Conservation (phyloP, 31 red algal species). For the Endocladia muricata region DNA sequence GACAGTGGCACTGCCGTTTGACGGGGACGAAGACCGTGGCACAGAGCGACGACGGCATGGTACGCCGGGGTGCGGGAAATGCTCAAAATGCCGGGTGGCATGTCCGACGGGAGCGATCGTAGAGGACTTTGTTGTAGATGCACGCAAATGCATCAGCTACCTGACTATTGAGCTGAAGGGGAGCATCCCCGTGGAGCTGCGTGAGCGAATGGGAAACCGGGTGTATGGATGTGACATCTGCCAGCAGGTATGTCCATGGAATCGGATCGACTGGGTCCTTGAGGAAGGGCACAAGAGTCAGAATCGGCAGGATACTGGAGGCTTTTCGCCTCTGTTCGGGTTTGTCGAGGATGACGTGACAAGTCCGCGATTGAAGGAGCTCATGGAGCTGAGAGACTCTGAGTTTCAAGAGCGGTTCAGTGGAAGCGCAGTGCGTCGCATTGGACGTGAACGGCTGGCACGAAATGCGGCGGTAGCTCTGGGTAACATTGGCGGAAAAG, state of each 20-base stretch:
- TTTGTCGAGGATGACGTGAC: slow-evolving; percentile 14
- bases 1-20: slow-evolving; percentile 71
- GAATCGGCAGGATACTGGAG: neutral
- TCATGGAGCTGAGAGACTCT: slow-evolving; percentile 49
- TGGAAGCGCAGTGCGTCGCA: slow-evolving; percentile 46
- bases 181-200: slow-evolving; percentile 58
- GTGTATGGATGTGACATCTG: slow-evolving; percentile 99
- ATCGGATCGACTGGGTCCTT: slow-evolving; percentile 88
- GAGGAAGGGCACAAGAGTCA: neutral
- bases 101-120: slow-evolving; percentile 92
- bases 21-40: slow-evolving; percentile 31
- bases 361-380: slow-evolving; percentile 43
- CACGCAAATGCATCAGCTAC: slow-evolving; percentile 88
- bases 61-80: slow-evolving; percentile 74
- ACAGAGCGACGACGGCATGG: slow-evolving; percentile 4
- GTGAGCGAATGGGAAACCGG: slow-evolving; percentile 57
- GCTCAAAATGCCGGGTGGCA: slow-evolving; percentile 66
- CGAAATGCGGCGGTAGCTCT: slow-evolving; percentile 90
- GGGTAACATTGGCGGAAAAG: slow-evolving; percentile 70
- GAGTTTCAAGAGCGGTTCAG: slow-evolving; percentile 58
- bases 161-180: slow-evolving; percentile 95
- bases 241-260: slow-evolving; percentile 98
- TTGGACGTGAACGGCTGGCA: slow-evolving; percentile 74
- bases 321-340: slow-evolving; percentile 45
- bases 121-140: slow-evolving; percentile 81